phyloP scores from a whole-genome alignment of 306 rosid genomes.

The Elaeagnus macrophylla region DNA sequence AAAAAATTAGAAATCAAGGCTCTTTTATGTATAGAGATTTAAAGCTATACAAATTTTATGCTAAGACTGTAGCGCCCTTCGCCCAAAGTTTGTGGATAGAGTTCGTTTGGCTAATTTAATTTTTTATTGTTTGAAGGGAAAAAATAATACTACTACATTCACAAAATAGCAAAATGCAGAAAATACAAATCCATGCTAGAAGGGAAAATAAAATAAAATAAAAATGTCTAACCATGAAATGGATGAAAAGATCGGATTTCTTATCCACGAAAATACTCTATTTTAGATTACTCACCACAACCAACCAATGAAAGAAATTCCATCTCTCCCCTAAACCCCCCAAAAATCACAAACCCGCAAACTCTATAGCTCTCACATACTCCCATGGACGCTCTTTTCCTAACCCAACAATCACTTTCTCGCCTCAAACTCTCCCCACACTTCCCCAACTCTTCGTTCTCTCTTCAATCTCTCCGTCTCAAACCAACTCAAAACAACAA shows the following conservation, averaged over 20 bases:
- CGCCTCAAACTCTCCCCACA: conserved; percentile 38
- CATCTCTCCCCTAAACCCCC: not conserved
- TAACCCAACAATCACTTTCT: conserved; percentile 44
- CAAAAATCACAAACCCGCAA: not conserved
- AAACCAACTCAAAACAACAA: conserved; percentile 11
- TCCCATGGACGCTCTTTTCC: conserved; percentile 59
- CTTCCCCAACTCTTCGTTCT: conserved; percentile 6
- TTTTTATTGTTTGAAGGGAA: no score
- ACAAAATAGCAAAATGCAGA: no score
- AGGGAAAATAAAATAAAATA: no score
- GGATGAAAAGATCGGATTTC: conserved; percentile 47
- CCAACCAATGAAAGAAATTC: not conserved
- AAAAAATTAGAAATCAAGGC: no score
- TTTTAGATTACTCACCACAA: not conserved
- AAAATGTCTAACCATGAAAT: conserved; percentile 6
- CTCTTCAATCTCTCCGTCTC: conserved; percentile 22
- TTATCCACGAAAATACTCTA: conserved; percentile 31
- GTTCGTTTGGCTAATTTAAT: no score
- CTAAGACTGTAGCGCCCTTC: no score
- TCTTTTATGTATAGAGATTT: no score
- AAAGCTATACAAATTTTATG: no score
- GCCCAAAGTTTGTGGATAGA: no score
- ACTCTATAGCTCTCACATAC: not conserved
- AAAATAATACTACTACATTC: no score
- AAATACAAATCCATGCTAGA: no score